Base-by-base conservation (phyloP, 768 basidiomycete species). In the Cystoderma amianthinum region DNA sequence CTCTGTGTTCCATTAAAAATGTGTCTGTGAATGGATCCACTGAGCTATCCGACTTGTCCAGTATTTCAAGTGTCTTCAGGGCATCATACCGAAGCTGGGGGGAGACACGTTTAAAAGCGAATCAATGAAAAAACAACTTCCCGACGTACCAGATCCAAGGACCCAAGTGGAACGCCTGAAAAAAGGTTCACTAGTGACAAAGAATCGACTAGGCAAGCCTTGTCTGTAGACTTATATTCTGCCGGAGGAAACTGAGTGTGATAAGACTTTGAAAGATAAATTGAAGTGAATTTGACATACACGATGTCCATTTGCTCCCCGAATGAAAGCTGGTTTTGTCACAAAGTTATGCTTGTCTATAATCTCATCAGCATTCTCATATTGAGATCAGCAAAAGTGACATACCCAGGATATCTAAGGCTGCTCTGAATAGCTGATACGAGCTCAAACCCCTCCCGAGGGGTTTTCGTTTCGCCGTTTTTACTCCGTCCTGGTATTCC, bases 371-470 rank as follows among this genome's bases (percentile, higher is more conserved):
- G 39, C 32, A 3, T 11, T 13, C n/a, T 13, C 22, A 16, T 2
- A 3, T 15, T 10, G 7, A 12, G 9, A 28, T 19, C 9, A 25
- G 19, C 1, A 13, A 20, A 2, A 19, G 10, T 9, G 12, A 57
- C 82, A 48, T 54, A 92, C 92, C 76, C 17, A 97, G 57, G 53
- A 93, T 83, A 56, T 93, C 88, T 49, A 95, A 62, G 1, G 79
- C 82, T 23, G 86, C 90, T 49, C 85, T 78, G 59, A 97, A 85
- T 20, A 95, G 68, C 55, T 94, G 92, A 62, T 95, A 96, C 16
- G 88, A 87, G 46, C 89, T 93, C 49, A 97, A 56, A 2, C 91
- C 87, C 42, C 73, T 77, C 4, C 90, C 94, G 2, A 94, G 54
- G 0, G 80, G 72, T 52, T 70, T 79, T 41, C 78, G 67, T 39